phyloP scores from a whole-genome alignment of 345 rosid genomes.

The Populus deltoides region DNA sequence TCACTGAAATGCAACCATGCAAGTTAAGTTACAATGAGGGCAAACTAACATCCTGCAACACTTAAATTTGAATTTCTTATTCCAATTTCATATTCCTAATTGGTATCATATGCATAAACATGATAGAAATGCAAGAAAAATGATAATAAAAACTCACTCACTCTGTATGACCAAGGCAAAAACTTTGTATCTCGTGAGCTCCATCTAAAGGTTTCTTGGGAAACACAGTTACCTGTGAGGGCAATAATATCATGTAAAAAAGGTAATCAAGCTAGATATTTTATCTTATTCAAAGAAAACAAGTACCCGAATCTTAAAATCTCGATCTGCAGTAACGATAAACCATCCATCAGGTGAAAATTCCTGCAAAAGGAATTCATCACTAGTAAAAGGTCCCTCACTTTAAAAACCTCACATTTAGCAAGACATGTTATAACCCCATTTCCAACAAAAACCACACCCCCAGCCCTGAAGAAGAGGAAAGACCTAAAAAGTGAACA shows the following conservation, averaged over 20 bases:
- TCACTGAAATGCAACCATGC: background rate
- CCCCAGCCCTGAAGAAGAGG: background rate
- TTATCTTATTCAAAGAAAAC: slow-evolving; percentile 4
- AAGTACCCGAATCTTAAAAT: slow-evolving; percentile 86
- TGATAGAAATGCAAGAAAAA: background rate
- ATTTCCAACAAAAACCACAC: background rate
- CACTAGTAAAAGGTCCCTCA: background rate
- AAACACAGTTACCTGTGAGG: slow-evolving; percentile 65
- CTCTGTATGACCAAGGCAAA: slow-evolving; percentile 97
- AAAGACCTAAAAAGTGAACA: background rate
- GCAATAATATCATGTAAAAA: slow-evolving; percentile 11
- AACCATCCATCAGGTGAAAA: slow-evolving; percentile 79
- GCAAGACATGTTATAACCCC: background rate
- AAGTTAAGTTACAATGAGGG: background rate
- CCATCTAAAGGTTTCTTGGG: slow-evolving; percentile 81
- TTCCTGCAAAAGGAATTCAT: slow-evolving; percentile 47
- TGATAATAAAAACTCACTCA: slow-evolving; percentile 48
- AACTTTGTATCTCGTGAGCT: slow-evolving; percentile 92
- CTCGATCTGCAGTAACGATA: slow-evolving; percentile 82
- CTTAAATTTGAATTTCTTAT: background rate
- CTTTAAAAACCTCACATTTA: background rate
- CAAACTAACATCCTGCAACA: background rate
- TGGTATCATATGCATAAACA: background rate
- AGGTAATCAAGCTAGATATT: slow-evolving; percentile 8
- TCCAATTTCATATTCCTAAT: background rate